A percentile compares a stretch with the other conserved stretches of the same genome.
These are phyloP conservation scores for Plasmodium knowlesi DNA, from an alignment of 169 alveolate genomes.

Conservation along the genomic window DNA sequence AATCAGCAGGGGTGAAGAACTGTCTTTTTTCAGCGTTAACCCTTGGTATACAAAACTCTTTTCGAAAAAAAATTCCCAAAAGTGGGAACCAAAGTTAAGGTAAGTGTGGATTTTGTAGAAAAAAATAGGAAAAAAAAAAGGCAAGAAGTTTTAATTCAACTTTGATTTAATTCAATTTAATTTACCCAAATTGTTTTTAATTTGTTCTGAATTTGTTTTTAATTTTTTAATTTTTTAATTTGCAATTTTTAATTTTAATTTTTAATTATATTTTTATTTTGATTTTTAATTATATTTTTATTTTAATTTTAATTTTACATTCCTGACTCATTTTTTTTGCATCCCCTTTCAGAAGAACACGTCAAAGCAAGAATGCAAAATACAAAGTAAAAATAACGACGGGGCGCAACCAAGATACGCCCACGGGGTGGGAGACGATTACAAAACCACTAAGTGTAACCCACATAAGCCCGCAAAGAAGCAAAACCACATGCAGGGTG, in stretches of 20 bases:
- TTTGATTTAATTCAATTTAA: no score
- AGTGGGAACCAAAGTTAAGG: background rate
- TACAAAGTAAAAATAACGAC: background rate
- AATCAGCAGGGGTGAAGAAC: background rate
- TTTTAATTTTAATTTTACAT: background rate
- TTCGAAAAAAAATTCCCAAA: background rate
- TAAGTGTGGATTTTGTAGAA: background rate
- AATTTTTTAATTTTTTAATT: background rate
- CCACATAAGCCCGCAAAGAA: background rate
- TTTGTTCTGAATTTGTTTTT: background rate
- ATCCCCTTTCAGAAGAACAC: background rate
- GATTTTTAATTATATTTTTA: background rate
- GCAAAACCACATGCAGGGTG: background rate
- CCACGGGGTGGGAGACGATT: background rate
- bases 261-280: background rate
- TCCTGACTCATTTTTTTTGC: background rate
- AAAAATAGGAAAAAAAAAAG: background rate
- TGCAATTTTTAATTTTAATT: background rate
- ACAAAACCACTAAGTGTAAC: background rate
- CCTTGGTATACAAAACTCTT: background rate
- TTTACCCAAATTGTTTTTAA: no score
- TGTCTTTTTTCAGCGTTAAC: background rate
- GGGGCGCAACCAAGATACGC: background rate
- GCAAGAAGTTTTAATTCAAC: background rate
- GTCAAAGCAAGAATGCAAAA: background rate